These are phyloP conservation scores for Trichoderma koningiopsis DNA, from an alignment of 2,329 filamentous ascomycete genomes.

Conservation along the genomic window DNA sequence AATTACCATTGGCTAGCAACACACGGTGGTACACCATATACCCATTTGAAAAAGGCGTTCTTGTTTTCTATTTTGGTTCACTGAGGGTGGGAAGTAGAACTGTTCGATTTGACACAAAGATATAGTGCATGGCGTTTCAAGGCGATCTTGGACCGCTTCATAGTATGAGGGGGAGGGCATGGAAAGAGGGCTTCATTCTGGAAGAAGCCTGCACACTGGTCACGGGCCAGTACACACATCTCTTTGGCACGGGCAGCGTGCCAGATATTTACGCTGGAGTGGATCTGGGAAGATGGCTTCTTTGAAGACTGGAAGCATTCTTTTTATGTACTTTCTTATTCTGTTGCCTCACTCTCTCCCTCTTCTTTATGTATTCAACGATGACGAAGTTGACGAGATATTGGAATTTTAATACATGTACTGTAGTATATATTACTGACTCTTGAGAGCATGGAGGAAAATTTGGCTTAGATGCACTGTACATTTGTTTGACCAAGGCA, in stretches of 20 bases:
- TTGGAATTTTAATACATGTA: slow-evolving; percentile 17
- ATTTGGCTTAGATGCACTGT: neutral
- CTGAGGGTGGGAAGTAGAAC: slow-evolving; percentile 4
- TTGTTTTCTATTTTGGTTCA: slow-evolving; percentile 12
- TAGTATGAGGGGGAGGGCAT: slow-evolving; percentile 10
- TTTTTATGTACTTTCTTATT: neutral
- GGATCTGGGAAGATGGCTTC: slow-evolving; percentile 1
- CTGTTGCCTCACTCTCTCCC: neutral
- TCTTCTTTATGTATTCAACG: slow-evolving; percentile 22
- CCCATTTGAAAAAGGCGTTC: slow-evolving; percentile 25
- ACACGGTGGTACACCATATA: slow-evolving; percentile 24
- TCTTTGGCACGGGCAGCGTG: neutral
- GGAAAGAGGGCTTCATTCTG: slow-evolving; percentile 13
- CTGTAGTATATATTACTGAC: slow-evolving; percentile 20
- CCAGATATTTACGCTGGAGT: slow-evolving; percentile 9
- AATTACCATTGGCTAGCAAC: slow-evolving; percentile 6
- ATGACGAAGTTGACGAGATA: slow-evolving; percentile 23
- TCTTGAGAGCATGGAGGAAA: neutral
- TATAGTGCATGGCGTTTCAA: slow-evolving; percentile 29
- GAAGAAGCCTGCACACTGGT: slow-evolving; percentile 11
- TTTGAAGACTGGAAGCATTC: neutral
- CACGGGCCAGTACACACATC: neutral
- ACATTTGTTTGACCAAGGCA: neutral
- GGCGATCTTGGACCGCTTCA: slow-evolving; percentile 20
- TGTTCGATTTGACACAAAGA: slow-evolving; percentile 18